These are phyloP conservation scores for Monilinia fructigena DNA, from an alignment of 2,329 filamentous ascomycete genomes.

Conservation along the genomic window DNA sequence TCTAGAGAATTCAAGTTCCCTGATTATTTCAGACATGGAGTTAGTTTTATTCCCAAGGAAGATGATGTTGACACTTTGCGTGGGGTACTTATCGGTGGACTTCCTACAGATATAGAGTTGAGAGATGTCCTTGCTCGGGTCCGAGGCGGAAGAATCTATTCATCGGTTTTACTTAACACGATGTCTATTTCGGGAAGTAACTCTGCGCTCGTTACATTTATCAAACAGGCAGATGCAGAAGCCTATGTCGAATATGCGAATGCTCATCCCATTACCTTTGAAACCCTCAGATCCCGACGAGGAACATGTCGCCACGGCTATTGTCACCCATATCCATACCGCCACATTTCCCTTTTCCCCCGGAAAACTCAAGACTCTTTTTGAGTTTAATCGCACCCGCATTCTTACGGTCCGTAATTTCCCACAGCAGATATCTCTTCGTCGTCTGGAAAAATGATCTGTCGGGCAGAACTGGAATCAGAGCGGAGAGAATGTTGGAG, in stretches of 20 bases:
- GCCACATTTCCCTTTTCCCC: constrained; percentile 32
- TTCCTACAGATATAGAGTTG: constrained; percentile 29
- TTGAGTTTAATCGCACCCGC: constrained; percentile 19
- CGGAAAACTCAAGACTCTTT: background rate
- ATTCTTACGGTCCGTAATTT: constrained; percentile 30
- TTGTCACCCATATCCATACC: constrained; percentile 29
- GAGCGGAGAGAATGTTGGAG: constrained; percentile 27
- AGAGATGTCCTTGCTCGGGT: constrained; percentile 33
- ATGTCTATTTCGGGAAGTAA: constrained; percentile 23
- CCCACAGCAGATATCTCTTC: constrained; percentile 24
- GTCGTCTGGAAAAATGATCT: constrained; percentile 23
- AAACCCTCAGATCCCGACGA: background rate
- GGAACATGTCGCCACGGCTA: constrained; percentile 17
- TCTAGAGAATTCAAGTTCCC: constrained; percentile 23
- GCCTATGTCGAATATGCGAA: constrained; percentile 30
- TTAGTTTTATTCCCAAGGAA: constrained; percentile 29
- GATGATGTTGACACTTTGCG: constrained; percentile 29
- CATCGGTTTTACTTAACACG: constrained; percentile 27
- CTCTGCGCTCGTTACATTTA: constrained; percentile 33
- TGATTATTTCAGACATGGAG: constrained; percentile 33
- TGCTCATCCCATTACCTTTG: constrained; percentile 27
- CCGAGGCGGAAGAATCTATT: constrained; percentile 32
- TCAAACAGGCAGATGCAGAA: constrained; percentile 30
- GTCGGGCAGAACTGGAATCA: constrained; percentile 16
- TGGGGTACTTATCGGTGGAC: constrained; percentile 31